Evolutionary conservation across 495 filamentous ascomycete species (phyloP), one percentile per base, ranked within the genome.

Genomic region (Emericellopsis terricola): DNA sequence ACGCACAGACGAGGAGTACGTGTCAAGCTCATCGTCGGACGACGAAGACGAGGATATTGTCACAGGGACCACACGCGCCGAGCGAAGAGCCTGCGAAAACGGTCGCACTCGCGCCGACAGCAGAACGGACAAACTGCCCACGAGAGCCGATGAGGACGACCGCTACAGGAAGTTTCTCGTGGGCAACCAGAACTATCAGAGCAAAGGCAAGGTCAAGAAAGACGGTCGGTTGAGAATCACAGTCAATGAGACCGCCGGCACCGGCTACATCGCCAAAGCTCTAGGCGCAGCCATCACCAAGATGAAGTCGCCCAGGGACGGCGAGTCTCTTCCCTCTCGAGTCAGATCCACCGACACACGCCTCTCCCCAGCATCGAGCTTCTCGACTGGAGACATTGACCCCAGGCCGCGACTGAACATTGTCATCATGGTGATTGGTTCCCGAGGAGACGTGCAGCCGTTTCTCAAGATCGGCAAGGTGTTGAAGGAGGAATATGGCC

Each of bases 351-450:
- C 23, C 6, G 23, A 26, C 23, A 45, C 20, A 31, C 38, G 20
- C 15, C 39, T 20, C 29, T 39, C 28, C 19, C 37, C 4, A 28
- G 44, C 16, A 29, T 59, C 36, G 29, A 40, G 36, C 38, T 31
- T 40, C 29, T 50, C 29, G 17, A 41, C 45, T 18, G 41, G 64
- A 44, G 45, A 53, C 40, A 52, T 50, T 8, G 46, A 52, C 4
- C 34, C 66, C 62, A 17, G 64, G 55, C 29, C 67, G 48, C 34
- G 23, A 6, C 54, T 84, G 27, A 83, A 85, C 49, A 67, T 84
- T 34, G 79, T 84, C 20, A 81, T 85, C 42, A 78, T 82, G 46
- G 73, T 86, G 7, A 73, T 85, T 26, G 81, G 79, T 10, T 77
- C 73, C 2, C 68, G 79, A 15, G 81, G 79, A n/a, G 79, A 84